Evolutionary conservation across 1,284 basidiomycete genomes (phyloP), one percentile per base, ranked within the genome.

Genomic region (Ceratorhiza oryzae-sativae): DNA sequence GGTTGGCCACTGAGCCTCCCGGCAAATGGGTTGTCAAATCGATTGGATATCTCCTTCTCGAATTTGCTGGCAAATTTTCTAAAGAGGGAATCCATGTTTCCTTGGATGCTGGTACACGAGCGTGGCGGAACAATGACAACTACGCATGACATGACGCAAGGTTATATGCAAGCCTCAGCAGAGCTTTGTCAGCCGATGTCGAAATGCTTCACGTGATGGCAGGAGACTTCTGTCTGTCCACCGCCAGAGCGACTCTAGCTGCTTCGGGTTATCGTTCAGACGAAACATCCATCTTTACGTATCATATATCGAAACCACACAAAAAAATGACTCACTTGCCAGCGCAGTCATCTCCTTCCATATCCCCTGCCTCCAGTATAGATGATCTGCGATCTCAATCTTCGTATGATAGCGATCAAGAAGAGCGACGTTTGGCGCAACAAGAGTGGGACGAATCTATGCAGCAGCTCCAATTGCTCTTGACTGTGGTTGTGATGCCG

Each of bases 371-470:
- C 12, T 70, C 67, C n/a, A 70, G 67, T 42, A 39, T 70, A 10
- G 67, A 70, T 59, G 67, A 70, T 10, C 13, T 45, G 45, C 55
- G 67, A 46, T 70, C 67, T 9, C 41, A 70, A 25, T 58, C 56
- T 23, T 70, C 67, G 10, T 59, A 48, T 49, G 67, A 70, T 23
- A 70, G 67, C 55, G 67, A 70, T 36, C 91, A 93, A 75, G 90
- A 89, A 72, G 82, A 89, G 75, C 76, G 77, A 74, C 87, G 86
- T 18, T 82, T 93, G 72, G 92, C 92, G 8, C 91, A 94, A 80
- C 86, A 91, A 77, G 94, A 97, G 82, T 97, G 95, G 95, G 91
- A 94, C 77, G 95, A 97, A 80, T 92, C 90, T 77, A 77, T 97
- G 67, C 82, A 88, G 75, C 93, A 97, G 80, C 85, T 97, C 56